Conservation (phyloP, 202 grass and related monocot species). For the Setaria viridis region DNA sequence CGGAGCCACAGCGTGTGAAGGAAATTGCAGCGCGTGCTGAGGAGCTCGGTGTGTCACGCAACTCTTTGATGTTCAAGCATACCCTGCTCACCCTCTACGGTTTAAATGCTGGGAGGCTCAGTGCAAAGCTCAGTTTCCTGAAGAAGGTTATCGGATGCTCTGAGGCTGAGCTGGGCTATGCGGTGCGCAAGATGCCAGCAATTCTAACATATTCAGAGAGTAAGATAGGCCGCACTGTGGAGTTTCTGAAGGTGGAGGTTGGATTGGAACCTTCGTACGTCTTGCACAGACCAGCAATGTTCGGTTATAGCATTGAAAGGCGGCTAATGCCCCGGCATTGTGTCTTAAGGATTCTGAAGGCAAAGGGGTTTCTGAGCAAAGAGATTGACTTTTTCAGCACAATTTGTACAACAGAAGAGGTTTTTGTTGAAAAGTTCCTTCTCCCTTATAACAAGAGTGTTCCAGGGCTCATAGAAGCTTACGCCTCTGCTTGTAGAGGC, state of each 20-base stretch:
- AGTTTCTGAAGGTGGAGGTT: constrained; percentile 43
- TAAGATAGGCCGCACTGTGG: neutral
- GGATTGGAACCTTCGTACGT: constrained; percentile 37
- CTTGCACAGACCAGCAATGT: neutral
- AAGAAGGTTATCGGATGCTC: constrained; percentile 46
- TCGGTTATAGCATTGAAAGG: constrained; percentile 33
- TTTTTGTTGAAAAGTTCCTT: constrained; percentile 29
- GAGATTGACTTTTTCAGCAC: neutral
- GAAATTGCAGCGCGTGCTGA: constrained; percentile 31
- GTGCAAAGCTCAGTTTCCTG: constrained; percentile 32
- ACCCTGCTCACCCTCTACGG: neutral
- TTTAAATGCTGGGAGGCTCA: neutral
- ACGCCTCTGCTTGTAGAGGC: constrained; percentile 8
- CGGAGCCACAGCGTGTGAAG: constrained; percentile 23
- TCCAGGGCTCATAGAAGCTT: constrained; percentile 21
- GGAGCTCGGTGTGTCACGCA: constrained; percentile 23
- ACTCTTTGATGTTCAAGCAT: constrained; percentile 30
- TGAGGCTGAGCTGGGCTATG: constrained; percentile 19
- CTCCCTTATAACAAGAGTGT: neutral
- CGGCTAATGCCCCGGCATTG: constrained; percentile 33
- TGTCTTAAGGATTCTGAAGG: constrained; percentile 48
- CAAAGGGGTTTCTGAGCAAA: constrained; percentile 33
- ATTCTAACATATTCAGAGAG: constrained; percentile 17
- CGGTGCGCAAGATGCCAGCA: constrained; percentile 12
- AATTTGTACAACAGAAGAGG: neutral